These are phyloP conservation scores for Zasmidium angulare DNA, from an alignment of 2,329 filamentous ascomycete species.

Conservation along the genomic window DNA sequence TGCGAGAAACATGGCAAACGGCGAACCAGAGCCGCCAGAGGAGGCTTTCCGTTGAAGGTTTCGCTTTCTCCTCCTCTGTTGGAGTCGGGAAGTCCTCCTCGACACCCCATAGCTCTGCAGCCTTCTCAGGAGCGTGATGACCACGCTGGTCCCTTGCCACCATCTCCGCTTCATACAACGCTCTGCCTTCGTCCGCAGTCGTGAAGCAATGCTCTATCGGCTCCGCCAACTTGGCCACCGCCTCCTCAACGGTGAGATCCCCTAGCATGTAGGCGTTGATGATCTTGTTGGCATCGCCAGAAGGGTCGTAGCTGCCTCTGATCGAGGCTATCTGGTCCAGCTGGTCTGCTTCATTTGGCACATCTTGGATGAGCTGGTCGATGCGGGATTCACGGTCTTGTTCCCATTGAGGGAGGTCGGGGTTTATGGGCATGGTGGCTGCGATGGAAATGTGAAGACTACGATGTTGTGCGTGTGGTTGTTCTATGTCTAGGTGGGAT, in stretches of 20 bases:
- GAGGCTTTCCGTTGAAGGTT: not conserved
- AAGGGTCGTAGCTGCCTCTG: conserved; percentile 33
- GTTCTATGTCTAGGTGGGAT: no score
- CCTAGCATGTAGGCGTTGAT: conserved; percentile 1
- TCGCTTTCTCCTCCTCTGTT: not conserved
- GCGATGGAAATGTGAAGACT: no score
- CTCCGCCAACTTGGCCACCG: conserved; percentile 22
- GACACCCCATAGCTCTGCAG: conserved; percentile 3
- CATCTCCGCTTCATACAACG: conserved; percentile 4
- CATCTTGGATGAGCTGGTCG: conserved; percentile 22
- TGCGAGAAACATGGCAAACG: not conserved
- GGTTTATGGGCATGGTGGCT: no score
- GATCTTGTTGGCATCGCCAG: conserved; percentile 2
- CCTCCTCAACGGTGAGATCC: not conserved
- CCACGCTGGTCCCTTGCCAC: conserved; percentile 2
- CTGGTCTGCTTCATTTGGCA: conserved; percentile 19
- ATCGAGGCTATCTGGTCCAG: conserved; percentile 35
- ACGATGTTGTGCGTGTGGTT: no score
- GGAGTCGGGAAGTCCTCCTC: not conserved
- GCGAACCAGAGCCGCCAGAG: conserved; percentile 1
- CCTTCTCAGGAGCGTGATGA: not conserved
- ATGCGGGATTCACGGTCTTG: not conserved
- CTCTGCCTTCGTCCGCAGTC: conserved; percentile 9
- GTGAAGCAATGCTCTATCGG: conserved; percentile 30
- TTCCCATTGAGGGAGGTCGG: no score